Conservation (phyloP, 768 basidiomycete genomes). For the Imleria badia region DNA sequence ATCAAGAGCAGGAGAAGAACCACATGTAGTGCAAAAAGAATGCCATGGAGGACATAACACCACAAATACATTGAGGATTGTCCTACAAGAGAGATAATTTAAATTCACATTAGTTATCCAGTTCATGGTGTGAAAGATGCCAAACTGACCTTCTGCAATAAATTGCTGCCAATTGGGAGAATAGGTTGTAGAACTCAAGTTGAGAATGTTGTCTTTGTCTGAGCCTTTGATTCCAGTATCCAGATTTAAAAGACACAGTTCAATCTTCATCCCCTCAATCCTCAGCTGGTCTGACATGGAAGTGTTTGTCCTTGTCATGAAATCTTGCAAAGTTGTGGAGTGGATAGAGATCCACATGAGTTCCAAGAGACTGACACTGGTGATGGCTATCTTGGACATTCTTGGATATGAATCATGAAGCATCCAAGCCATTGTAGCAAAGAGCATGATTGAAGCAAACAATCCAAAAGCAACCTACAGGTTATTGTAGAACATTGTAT, state of each 20-base stretch:
- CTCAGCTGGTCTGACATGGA: not conserved
- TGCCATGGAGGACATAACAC: not conserved
- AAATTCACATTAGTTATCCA: not conserved
- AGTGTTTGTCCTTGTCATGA: not conserved
- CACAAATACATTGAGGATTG: not conserved
- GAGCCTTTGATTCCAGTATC: too few relatives aligned
- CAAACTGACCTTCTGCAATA: not conserved
- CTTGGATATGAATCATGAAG: not conserved
- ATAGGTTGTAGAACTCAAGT: not conserved
- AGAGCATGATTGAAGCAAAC: not conserved
- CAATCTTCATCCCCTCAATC: not conserved
- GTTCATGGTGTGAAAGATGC: not conserved
- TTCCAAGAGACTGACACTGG: not conserved
- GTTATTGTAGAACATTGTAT: not conserved
- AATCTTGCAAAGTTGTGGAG: not conserved
- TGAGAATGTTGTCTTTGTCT: not conserved
- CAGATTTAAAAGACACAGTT: not conserved
- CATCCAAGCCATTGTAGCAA: not conserved
- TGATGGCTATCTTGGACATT: not conserved
- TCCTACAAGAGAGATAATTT: not conserved
- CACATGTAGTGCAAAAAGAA: not conserved
- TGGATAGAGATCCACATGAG: not conserved
- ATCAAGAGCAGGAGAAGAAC: not conserved
- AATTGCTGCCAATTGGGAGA: not conserved
- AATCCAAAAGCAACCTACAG: not conserved